phyloP scores from a whole-genome alignment of 2,329 filamentous ascomycete genomes.

The Cladosporium sp. region DNA sequence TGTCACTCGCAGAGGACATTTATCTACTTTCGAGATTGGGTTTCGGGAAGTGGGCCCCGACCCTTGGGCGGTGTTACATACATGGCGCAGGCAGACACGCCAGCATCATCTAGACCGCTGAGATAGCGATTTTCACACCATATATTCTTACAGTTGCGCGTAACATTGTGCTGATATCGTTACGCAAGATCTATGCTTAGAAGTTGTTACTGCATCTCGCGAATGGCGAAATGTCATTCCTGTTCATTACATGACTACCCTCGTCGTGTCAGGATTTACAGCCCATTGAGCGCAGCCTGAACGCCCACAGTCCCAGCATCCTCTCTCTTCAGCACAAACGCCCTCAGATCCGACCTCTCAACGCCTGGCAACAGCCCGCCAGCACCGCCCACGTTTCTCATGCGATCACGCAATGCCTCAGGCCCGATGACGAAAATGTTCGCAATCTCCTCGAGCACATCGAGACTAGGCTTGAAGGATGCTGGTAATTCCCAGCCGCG shows the following conservation, averaged over 20 bases:
- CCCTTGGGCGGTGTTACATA: not conserved
- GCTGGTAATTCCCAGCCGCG: constrained; percentile 73
- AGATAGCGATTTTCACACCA: not conserved
- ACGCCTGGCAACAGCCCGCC: constrained; percentile 39
- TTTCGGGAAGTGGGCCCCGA: not conserved
- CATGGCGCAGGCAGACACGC: not conserved
- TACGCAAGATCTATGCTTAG: not conserved
- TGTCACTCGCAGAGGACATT: not conserved
- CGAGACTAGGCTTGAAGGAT: constrained; percentile 60
- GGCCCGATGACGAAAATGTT: constrained; percentile 90
- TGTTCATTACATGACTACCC: not conserved
- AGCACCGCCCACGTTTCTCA: constrained; percentile 44
- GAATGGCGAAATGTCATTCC: not conserved
- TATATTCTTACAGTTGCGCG: not conserved
- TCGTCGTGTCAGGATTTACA: constrained; percentile 41
- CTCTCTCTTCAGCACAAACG: constrained; percentile 81
- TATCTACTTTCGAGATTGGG: not conserved
- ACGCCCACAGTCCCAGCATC: constrained; percentile 79
- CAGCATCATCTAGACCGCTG: not conserved
- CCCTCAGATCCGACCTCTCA: constrained; percentile 64
- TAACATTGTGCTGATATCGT: not conserved
- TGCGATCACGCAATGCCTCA: constrained; percentile 53
- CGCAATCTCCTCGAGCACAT: constrained; percentile 88
- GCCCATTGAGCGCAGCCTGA: constrained; percentile 73
- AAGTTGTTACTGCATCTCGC: not conserved